These are phyloP conservation scores for Penicillium fuscoglaucum DNA, from an alignment of 2,329 filamentous ascomycete genomes.

Conservation along the genomic window DNA sequence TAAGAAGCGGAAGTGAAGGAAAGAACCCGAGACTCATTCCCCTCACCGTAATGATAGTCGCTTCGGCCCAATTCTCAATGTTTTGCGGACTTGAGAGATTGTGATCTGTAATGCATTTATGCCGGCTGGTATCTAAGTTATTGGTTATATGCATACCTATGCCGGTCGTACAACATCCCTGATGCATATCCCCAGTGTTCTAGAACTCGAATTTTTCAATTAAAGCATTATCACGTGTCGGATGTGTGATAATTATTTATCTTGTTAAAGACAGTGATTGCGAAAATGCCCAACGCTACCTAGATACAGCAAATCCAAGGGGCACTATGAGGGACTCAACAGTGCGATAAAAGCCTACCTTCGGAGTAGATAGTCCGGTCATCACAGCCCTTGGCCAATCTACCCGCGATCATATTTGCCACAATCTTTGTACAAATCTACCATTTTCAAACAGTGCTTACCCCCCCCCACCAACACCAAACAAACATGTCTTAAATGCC, in stretches of 20 bases:
- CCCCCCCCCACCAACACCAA: no score
- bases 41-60: not conserved
- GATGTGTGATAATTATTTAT: not conserved
- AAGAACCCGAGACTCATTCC: not conserved
- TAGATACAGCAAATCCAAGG: not conserved
- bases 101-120: not conserved
- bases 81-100: not conserved
- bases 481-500: not conserved
- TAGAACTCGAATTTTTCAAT: not conserved
- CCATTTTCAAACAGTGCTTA: not conserved
- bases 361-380: not conserved
- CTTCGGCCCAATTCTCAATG: not conserved
- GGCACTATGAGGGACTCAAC: not conserved
- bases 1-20: not conserved
- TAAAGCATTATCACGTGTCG: not conserved
- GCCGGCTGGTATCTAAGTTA: not conserved
- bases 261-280: not conserved
- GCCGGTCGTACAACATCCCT: not conserved
- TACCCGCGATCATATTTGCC: not conserved
- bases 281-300: not conserved
- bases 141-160: not conserved
- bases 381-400: not conserved
- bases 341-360: not conserved
- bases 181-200: not conserved
- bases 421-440: not conserved